Evolutionary conservation across 1,284 basidiomycete genomes (phyloP).

Genomic region (Boletus holoroseus): DNA sequence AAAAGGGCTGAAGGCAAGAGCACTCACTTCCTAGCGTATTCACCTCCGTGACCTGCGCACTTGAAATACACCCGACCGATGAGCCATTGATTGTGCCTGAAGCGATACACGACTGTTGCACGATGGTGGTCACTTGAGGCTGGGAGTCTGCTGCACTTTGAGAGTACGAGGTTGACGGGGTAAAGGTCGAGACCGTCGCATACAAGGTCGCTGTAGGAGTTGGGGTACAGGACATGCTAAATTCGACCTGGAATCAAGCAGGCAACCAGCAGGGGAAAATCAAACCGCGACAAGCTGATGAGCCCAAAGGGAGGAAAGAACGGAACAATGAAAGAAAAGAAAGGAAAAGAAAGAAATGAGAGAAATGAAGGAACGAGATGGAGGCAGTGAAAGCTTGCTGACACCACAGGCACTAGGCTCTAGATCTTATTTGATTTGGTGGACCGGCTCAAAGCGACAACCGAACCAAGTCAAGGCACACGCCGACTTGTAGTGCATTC

Average conservation of each 20-base stretch:
- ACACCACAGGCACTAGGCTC: background rate
- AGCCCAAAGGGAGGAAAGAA: background rate
- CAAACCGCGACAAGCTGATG: background rate
- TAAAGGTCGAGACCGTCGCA: slow-evolving; percentile 32
- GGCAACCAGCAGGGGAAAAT: background rate
- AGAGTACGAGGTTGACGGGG: slow-evolving; percentile 36
- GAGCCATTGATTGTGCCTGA: slow-evolving; percentile 28
- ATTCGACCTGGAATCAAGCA: background rate
- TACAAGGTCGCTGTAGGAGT: slow-evolving; percentile 38
- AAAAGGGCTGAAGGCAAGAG: background rate
- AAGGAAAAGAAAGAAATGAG: background rate
- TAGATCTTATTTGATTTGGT: slow-evolving; percentile 3
- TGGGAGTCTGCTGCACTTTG: slow-evolving; percentile 26
- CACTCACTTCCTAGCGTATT: slow-evolving; percentile 35
- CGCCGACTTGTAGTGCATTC: background rate
- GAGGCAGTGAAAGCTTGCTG: background rate
- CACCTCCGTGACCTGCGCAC: slow-evolving; percentile 23
- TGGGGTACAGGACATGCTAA: slow-evolving; percentile 32
- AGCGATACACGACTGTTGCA: slow-evolving; percentile 32
- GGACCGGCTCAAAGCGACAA: slow-evolving; percentile 1
- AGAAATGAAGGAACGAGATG: slow-evolving; percentile 4
- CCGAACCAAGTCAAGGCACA: background rate
- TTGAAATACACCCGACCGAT: slow-evolving; percentile 28
- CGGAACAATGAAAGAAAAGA: background rate
- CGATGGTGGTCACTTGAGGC: slow-evolving; percentile 28